Percentiles rank a stretch among this genome's conserved stretches.
Conservation (phyloP, 345 rosid genomes). For the Aethionema arabicum region DNA sequence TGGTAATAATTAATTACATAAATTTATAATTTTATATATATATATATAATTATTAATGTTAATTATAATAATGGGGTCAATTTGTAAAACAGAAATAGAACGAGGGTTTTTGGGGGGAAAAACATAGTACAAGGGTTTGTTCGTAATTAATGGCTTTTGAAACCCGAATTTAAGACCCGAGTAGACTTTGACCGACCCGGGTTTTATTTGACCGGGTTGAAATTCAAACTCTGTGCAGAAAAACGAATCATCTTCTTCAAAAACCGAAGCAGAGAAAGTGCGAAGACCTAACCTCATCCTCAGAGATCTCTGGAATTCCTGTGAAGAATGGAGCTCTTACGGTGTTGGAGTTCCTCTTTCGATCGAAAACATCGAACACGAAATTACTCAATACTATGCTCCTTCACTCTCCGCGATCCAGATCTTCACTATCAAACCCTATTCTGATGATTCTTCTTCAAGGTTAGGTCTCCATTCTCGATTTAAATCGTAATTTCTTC, state of each 20-base stretch:
- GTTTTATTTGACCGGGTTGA: not conserved
- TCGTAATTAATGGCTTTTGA: not conserved
- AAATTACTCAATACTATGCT: conserved; percentile 2
- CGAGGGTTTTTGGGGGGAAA: not conserved
- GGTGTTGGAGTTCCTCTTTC: conserved; percentile 14
- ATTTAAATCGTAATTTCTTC: not conserved
- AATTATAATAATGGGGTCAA: not conserved
- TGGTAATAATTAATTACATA: too few relatives aligned
- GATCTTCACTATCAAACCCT: conserved; percentile 29
- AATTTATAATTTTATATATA: too few relatives aligned
- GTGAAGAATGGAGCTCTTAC: conserved; percentile 10
- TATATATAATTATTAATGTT: too few relatives aligned
- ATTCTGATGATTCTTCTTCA: conserved; percentile 18
- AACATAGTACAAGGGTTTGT: not conserved
- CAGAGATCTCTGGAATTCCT: conserved; percentile 6
- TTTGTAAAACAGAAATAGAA: not conserved
- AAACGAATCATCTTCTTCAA: conserved; percentile 7
- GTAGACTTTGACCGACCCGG: not conserved
- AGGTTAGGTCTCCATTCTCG: not conserved
- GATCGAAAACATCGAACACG: not conserved
- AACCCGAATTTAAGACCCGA: conserved; percentile 27
- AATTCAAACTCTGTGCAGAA: conserved; percentile 6
- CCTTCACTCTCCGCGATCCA: conserved; percentile 33
- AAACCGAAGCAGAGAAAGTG: not conserved
- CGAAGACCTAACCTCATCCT: conserved; percentile 5